These are phyloP conservation scores for Adansonia gregorii DNA, from an alignment of 441 rosid species.

Conservation along the genomic window DNA sequence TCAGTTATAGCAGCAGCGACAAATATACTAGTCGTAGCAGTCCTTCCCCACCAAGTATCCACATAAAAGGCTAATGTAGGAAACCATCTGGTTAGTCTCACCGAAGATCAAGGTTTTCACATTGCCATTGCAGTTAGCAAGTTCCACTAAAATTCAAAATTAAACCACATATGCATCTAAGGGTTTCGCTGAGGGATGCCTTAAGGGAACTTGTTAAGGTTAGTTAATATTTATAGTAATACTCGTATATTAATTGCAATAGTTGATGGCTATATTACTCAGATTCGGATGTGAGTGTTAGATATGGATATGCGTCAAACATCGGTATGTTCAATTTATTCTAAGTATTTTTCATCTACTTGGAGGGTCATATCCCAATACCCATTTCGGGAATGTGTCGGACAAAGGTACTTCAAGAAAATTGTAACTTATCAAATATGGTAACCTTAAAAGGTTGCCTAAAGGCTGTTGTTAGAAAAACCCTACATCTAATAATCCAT, in stretches of 20 bases:
- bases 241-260: not conserved
- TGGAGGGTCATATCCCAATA: too few species aligned
- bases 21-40: constrained; percentile 86
- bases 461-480: too few species aligned
- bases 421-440: not conserved
- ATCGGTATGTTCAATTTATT: too few species aligned
- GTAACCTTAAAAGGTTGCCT: too few species aligned
- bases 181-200: not conserved
- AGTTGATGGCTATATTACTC: not conserved
- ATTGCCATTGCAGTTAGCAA: not conserved
- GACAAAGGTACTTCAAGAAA: too few species aligned
- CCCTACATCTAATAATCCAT: not conserved
- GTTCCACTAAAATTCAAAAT: not conserved
- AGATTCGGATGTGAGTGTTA: too few species aligned
- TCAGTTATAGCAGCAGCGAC: constrained; percentile 91
- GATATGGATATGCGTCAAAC: too few species aligned
- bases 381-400: too few species aligned
- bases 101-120: not conserved
- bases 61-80: constrained; percentile 67
- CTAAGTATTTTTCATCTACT: too few species aligned
- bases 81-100: constrained; percentile 16
- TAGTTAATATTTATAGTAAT: not conserved
- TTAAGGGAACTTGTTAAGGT: not conserved
- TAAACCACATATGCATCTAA: not conserved
- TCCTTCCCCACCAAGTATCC: constrained; percentile 86